These are phyloP conservation scores for Dendrobium chrysotoxum DNA, from an alignment of 106 monocot genomes.

Conservation along the genomic window DNA sequence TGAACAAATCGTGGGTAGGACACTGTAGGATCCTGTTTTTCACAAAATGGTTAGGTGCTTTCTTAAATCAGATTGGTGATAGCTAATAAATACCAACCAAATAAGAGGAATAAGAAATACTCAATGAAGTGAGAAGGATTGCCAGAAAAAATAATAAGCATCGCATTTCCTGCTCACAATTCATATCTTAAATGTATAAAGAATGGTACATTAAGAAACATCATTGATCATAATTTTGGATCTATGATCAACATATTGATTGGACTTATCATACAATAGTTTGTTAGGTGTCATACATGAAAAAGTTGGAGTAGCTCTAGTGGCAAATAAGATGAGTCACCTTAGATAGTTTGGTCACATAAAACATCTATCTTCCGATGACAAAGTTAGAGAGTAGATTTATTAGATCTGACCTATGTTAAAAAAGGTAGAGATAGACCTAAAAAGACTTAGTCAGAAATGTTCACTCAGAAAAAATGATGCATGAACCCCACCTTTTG, in stretches of 20 bases:
- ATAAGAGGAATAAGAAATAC: not conserved
- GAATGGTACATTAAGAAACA: not conserved
- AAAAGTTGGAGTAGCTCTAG: no score
- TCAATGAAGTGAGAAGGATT: not conserved
- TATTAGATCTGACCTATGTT: no score
- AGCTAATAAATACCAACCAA: not conserved
- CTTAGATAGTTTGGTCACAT: no score
- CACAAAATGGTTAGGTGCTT: not conserved
- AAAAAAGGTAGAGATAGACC: no score
- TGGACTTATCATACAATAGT: no score
- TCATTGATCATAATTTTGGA: not conserved
- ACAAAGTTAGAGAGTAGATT: no score
- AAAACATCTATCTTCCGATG: no score
- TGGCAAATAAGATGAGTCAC: no score
- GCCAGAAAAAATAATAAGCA: not conserved
- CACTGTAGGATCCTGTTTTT: slow-evolving; percentile 52
- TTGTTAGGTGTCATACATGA: no score
- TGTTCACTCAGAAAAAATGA: no score
- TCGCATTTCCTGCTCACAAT: not conserved
- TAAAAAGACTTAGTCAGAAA: no score
- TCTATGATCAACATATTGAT: not conserved
- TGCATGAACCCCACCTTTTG: no score
- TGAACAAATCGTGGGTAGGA: slow-evolving; percentile 76
- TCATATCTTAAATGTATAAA: not conserved
- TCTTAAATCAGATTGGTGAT: not conserved